Evolutionary conservation across 768 basidiomycete species (phyloP).

Genomic region (Russula sp.): DNA sequence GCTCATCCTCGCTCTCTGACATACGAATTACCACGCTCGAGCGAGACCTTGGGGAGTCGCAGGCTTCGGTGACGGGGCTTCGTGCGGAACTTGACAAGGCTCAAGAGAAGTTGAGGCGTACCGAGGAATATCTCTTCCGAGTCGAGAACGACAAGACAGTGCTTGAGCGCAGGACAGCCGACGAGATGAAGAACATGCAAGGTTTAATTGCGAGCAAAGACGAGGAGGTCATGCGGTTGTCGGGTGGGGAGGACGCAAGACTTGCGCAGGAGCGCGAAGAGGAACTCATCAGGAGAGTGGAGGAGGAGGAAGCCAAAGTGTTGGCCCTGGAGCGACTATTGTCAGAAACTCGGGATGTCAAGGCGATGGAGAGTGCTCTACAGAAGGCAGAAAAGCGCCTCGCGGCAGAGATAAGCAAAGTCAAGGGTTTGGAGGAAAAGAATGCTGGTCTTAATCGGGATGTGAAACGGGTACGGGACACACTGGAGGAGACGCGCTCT

Average conservation of each 20-base stretch:
- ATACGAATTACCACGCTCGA: conserved; percentile 45
- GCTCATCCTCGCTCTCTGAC: conserved; percentile 54
- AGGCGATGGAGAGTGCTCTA: conserved; percentile 30
- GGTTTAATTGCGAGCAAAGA: conserved; percentile 46
- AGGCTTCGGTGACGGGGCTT: conserved; percentile 37
- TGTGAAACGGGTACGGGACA: conserved; percentile 43
- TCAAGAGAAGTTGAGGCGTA: conserved; percentile 41
- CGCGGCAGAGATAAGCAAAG: conserved; percentile 36
- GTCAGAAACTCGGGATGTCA: conserved; percentile 33
- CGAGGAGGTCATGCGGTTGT: conserved; percentile 47
- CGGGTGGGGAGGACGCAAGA: conserved; percentile 30
- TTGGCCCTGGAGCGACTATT: conserved; percentile 46
- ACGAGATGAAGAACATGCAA: conserved; percentile 39
- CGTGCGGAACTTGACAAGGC: conserved; percentile 37
- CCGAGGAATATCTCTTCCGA: conserved; percentile 42
- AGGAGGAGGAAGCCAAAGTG: conserved; percentile 67
- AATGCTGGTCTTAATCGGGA: conserved; percentile 44
- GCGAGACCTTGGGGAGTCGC: conserved; percentile 45
- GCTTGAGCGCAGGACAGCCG: conserved; percentile 39
- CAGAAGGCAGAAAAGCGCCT: conserved; percentile 26
- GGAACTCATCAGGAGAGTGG: conserved; percentile 55
- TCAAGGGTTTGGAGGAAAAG: conserved; percentile 36
- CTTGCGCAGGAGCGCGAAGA: conserved; percentile 45
- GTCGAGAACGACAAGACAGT: conserved; percentile 55
- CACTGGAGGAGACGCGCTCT: conserved; percentile 33